phyloP scores from a whole-genome alignment of 108 stramenopile species.

The Mayamaea pseudoterrestris region DNA sequence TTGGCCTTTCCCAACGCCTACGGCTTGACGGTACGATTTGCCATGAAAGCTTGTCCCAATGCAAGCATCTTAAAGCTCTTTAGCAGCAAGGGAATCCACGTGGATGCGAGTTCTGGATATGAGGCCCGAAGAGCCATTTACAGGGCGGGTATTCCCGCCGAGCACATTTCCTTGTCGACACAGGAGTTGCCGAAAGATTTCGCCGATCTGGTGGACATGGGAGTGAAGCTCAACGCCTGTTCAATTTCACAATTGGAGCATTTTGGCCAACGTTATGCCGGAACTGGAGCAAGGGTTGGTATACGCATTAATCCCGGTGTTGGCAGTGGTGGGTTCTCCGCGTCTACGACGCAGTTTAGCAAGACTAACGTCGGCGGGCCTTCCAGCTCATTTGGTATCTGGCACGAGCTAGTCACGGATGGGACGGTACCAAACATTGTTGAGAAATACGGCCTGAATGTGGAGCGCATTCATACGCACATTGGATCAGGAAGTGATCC shows the following conservation, averaged over 20 bases:
- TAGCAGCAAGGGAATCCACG: slow-evolving; percentile 76
- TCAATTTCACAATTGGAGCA: slow-evolving; percentile 86
- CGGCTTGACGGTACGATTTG: slow-evolving; percentile 94
- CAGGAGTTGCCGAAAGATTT: slow-evolving; percentile 92
- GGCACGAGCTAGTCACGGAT: slow-evolving; percentile 74
- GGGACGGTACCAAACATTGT: slow-evolving; percentile 79
- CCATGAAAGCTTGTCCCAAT: slow-evolving; percentile 97
- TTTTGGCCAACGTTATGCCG: slow-evolving; percentile 74
- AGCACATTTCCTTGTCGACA: slow-evolving; percentile 83
- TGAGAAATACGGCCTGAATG: slow-evolving; percentile 75
- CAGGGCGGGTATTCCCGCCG: slow-evolving; percentile 69
- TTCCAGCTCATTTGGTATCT: slow-evolving; percentile 89
- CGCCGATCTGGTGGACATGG: slow-evolving; percentile 65
- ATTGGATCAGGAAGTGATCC: slow-evolving; percentile 98
- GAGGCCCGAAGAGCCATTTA: slow-evolving; percentile 85
- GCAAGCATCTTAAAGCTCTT: slow-evolving; percentile 85
- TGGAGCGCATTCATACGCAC: slow-evolving; percentile 96
- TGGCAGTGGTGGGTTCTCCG: slow-evolving; percentile 93
- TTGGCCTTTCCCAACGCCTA: slow-evolving; percentile 93
- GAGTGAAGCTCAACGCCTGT: slow-evolving; percentile 82
- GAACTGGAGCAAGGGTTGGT: slow-evolving; percentile 72
- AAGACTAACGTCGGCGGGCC: slow-evolving; percentile 99
- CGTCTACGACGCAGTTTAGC: slow-evolving; percentile 67
- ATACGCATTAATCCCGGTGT: slow-evolving; percentile 96
- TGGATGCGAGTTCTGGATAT: slow-evolving; percentile 89